phyloP scores from a whole-genome alignment of 1,284 basidiomycete genomes.

The Cutaneotrichosporon daszewskae region DNA sequence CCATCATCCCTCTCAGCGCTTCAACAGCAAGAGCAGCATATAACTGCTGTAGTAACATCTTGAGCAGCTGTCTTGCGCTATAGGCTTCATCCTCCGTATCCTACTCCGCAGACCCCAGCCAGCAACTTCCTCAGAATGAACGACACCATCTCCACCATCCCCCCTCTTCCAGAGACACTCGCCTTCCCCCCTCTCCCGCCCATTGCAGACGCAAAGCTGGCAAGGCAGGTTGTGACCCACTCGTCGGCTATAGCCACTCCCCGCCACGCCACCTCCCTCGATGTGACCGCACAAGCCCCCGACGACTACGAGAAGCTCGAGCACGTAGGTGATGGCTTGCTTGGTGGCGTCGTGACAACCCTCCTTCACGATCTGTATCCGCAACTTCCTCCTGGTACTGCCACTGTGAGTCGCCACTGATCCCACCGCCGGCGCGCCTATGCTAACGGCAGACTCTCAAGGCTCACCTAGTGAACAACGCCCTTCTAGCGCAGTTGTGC shows the following conservation, averaged over 20 bases:
- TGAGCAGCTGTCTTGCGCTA: too few relatives aligned
- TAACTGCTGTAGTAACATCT: too few relatives aligned
- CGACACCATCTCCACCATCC: too few relatives aligned
- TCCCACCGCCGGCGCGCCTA: not conserved
- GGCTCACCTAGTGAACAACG: constrained; percentile 29
- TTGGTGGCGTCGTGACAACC: constrained; percentile 26
- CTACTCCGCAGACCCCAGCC: too few relatives aligned
- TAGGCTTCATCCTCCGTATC: too few relatives aligned
- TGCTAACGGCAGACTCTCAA: constrained; percentile 27
- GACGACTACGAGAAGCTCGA: constrained; percentile 43
- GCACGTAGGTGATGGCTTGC: constrained; percentile 36
- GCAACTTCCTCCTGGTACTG: constrained; percentile 24
- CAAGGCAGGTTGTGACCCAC: constrained; percentile 26
- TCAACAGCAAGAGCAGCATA: too few relatives aligned
- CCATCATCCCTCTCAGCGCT: too few relatives aligned
- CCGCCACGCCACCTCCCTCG: constrained; percentile 9
- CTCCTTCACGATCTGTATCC: constrained; percentile 38
- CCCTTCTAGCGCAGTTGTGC: constrained; percentile 29
- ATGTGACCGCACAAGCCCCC: constrained; percentile 7
- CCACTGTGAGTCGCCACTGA: constrained; percentile 25
- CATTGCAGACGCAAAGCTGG: constrained; percentile 22
- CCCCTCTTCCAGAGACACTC: constrained; percentile 18
- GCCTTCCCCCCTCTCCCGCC: constrained; percentile 29
- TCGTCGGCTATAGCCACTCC: too few relatives aligned
- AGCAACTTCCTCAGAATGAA: too few relatives aligned